These are phyloP conservation scores for Gautieria morchelliformis DNA, from an alignment of 768 basidiomycete species.

Conservation along the genomic window DNA sequence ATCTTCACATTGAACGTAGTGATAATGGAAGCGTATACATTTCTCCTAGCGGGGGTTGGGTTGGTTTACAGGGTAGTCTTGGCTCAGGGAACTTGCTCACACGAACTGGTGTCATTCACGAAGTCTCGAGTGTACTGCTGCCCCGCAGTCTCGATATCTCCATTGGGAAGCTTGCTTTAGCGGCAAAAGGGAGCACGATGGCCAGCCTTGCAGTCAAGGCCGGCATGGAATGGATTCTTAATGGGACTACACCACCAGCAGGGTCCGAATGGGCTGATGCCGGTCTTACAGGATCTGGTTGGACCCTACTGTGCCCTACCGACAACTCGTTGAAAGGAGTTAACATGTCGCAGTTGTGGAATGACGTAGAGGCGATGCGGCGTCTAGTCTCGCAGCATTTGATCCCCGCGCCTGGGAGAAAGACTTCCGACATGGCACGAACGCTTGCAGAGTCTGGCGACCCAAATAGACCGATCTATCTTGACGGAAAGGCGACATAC, in stretches of 20 bases:
- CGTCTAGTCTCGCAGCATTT: conserved; percentile 70
- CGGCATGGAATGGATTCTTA: conserved; percentile 83
- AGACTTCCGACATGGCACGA: conserved; percentile 9
- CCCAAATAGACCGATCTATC: conserved; percentile 62
- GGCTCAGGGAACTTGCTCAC: conserved; percentile 65
- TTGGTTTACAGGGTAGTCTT: conserved; percentile 53
- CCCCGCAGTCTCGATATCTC: conserved; percentile 83
- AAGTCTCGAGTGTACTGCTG: conserved; percentile 74
- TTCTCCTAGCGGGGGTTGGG: conserved; percentile 71
- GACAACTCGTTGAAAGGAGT: conserved; percentile 86
- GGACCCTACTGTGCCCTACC: conserved; percentile 86
- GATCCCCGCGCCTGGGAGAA: conserved; percentile 32
- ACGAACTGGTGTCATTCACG: conserved; percentile 84
- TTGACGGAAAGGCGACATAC: conserved; percentile 67
- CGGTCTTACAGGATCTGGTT: conserved; percentile 43
- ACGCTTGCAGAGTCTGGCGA: conserved; percentile 18
- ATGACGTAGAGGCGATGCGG: conserved; percentile 42
- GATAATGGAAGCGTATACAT: conserved; percentile 38
- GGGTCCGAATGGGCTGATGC: conserved; percentile 54
- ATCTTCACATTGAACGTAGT: conserved; percentile 57
- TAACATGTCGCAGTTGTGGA: conserved; percentile 69
- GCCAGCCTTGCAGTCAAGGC: conserved; percentile 70
- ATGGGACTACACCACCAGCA: conserved; percentile 72
- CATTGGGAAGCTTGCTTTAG: conserved; percentile 81
- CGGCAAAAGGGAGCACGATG: conserved; percentile 87